Base-by-base conservation (phyloP, 2,329 filamentous ascomycete genomes). In the Pseudopithomyces chartarum region DNA sequence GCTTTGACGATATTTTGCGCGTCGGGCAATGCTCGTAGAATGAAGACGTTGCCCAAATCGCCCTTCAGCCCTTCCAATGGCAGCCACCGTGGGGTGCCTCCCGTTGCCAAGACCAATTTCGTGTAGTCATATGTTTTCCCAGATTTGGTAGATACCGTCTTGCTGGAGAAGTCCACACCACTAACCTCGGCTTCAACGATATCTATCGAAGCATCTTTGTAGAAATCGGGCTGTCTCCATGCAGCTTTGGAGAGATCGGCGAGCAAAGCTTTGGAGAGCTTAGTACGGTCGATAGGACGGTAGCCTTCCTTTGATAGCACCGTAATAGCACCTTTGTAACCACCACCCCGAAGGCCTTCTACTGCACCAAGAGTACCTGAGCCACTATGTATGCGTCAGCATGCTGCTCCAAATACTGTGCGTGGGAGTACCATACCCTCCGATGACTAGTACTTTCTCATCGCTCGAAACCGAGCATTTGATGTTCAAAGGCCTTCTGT, bases 241-340 rank as follows among this genome's bases (percentile, higher is more conserved):
- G 89, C 87, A 42, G 97, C 79, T 78, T 96, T 97, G 43, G 84
- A 83, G 1, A 87, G 76, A 71, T 99, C 94, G 6, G 90, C 86
- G 60, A 97, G 84, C 12, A 99, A 82, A 0, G 94, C 92, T 78
- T 99, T 99, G 70, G 93, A 97, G 40, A 99, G 84, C 81, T 98
- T 98, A 11, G 95, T 92, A 19, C 95, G 87, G 79, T 99, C 95
- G 67, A 98, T 93, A 32, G 93, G 93, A 33, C 90, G 84, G 73
- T 95, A 90, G 20, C 90, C 89, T 76, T 99, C 95, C 62, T 85
- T 88, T 12, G 90, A 88, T 67, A 99, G 87, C 68, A 97, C 81
- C 0, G 92, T 96, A 64, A 99, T 87, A 54, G 85, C 80, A 13
- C 92, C 94, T 5, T 82, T 83, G 80, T 88, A 98, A 29, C 93